Conservation (phyloP, 495 filamentous ascomycete species). For the Tuber borchii region DNA sequence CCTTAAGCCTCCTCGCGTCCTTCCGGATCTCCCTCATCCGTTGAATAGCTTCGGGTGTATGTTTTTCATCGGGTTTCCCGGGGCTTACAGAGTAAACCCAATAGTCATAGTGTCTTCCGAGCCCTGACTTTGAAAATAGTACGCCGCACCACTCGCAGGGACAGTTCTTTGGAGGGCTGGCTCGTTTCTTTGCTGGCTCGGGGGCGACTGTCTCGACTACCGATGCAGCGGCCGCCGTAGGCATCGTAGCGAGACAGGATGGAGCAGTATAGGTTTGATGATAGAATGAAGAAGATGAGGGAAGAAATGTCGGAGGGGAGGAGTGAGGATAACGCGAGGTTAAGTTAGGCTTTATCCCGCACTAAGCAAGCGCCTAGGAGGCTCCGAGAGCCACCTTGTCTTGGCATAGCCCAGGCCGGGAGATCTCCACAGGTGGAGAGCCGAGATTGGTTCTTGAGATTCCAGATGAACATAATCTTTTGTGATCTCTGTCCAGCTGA, state of each 20-base stretch:
- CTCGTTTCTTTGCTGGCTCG: slow-evolving; percentile 38
- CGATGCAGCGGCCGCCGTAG: background rate
- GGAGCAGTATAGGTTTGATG: background rate
- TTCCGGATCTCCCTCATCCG: slow-evolving; percentile 31
- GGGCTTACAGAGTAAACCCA: slow-evolving; percentile 30
- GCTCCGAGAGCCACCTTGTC: background rate
- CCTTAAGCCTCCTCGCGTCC: slow-evolving; percentile 24
- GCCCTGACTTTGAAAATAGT: slow-evolving; percentile 29
- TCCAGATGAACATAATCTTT: background rate
- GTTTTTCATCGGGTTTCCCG: slow-evolving; percentile 27
- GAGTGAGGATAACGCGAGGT: background rate
- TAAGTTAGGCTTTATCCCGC: background rate
- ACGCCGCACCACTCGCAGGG: slow-evolving; percentile 32
- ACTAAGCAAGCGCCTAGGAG: background rate
- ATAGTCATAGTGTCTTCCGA: slow-evolving; percentile 32
- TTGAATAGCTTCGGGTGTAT: slow-evolving; percentile 20
- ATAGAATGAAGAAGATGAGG: background rate
- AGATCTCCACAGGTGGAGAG: background rate
- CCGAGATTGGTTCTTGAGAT: background rate
- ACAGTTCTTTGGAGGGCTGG: slow-evolving; percentile 40
- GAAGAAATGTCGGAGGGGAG: background rate
- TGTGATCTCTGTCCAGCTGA: background rate
- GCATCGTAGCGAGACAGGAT: background rate
- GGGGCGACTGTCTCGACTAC: background rate
- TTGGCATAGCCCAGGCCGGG: background rate